Conservation (phyloP, 202 grass and related monocot species). For the Tripidium arundinaceum region DNA sequence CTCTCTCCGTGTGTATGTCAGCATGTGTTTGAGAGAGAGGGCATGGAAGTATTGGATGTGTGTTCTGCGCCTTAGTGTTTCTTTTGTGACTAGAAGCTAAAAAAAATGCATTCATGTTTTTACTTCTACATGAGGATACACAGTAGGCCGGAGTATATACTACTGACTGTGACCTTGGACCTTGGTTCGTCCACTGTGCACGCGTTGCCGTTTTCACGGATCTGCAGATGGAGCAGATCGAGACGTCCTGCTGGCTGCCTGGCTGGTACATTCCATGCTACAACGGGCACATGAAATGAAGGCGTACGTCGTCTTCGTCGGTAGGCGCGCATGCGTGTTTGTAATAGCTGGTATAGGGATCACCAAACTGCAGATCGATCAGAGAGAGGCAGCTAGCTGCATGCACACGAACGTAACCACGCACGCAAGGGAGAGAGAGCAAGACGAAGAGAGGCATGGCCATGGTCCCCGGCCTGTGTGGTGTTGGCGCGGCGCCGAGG, state of each 20-base stretch:
- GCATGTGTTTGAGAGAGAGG: no score
- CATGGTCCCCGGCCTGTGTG: neutral
- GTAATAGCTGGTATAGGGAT: neutral
- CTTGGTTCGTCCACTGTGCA: neutral
- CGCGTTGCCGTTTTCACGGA: neutral
- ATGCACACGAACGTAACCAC: neutral
- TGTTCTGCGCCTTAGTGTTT: no score
- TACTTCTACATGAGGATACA: no score
- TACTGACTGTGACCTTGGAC: no score
- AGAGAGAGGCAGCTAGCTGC: neutral
- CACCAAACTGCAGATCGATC: neutral
- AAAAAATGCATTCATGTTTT: no score
- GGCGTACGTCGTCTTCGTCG: neutral
- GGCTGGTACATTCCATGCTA: slow-evolving; percentile 26
- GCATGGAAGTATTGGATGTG: no score
- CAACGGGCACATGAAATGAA: slow-evolving; percentile 34
- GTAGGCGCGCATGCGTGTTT: slow-evolving; percentile 9
- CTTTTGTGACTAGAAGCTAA: no score
- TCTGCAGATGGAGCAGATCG: neutral
- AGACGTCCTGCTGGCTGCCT: no score
- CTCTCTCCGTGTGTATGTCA: no score
- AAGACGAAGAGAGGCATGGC: neutral
- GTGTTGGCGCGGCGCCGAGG: neutral
- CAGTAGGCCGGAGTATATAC: no score
- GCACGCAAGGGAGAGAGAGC: neutral